These are phyloP conservation scores for Paraphaeosphaeria sporulosa DNA, from an alignment of 2,329 filamentous ascomycete genomes.

Conservation along the genomic window DNA sequence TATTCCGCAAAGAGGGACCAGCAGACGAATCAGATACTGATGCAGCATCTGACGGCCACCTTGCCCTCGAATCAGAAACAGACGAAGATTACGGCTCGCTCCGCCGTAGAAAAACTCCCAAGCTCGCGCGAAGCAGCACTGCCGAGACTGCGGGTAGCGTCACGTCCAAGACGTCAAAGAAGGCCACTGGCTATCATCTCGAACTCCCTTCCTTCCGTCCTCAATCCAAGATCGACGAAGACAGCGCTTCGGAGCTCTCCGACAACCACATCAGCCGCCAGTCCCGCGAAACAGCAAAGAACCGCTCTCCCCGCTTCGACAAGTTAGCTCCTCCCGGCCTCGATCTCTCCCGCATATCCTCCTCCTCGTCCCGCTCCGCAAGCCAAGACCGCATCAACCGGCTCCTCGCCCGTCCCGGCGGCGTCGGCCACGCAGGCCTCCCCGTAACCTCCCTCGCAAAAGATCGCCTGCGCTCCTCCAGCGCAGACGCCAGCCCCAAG, in stretches of 20 bases:
- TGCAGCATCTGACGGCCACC: conserved; percentile 56
- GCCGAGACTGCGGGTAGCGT: conserved; percentile 31
- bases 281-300: conserved; percentile 45
- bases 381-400: conserved; percentile 40
- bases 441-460: conserved; percentile 42
- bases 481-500: conserved; percentile 17
- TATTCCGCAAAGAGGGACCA: conserved; percentile 64
- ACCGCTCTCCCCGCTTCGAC: conserved; percentile 53
- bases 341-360: conserved; percentile 48
- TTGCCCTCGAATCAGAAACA: conserved; percentile 38
- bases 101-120: conserved; percentile 25
- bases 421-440: conserved; percentile 33
- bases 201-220: conserved; percentile 48
- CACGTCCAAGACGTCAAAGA: conserved; percentile 31
- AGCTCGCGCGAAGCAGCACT: conserved; percentile 43
- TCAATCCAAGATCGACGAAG: conserved; percentile 35
- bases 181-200: conserved; percentile 38
- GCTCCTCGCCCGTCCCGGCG: conserved; percentile 42
- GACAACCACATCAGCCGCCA: conserved; percentile 54
- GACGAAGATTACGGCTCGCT: conserved; percentile 30
- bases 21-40: conserved; percentile 55
- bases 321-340: conserved; percentile 60
- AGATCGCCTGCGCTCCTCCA: conserved; percentile 8
- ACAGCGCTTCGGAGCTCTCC: conserved; percentile 27
- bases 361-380: conserved; percentile 26